A percentile compares a stretch with the other conserved stretches of the same genome.
phyloP scores from a whole-genome alignment of 352 stramenopile species.

The Pythium aphanidermatum region DNA sequence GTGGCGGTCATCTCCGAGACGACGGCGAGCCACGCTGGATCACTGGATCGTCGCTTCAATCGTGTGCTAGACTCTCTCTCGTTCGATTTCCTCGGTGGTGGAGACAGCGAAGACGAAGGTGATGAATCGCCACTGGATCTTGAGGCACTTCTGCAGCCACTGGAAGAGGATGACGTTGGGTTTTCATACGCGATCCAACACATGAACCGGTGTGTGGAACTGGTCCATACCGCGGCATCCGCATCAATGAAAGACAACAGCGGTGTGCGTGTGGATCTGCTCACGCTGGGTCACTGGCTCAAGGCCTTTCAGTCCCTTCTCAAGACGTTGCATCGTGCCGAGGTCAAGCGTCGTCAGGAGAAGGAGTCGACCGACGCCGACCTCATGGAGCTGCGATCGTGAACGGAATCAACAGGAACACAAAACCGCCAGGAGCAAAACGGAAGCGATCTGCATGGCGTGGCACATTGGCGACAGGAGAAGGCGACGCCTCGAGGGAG shows the following conservation, averaged over 20 bases:
- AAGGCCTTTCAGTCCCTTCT: constrained; percentile 49
- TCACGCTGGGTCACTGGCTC: constrained; percentile 54
- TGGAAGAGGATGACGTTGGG: constrained; percentile 53
- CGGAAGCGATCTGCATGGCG: too few species aligned
- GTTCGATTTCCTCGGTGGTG: constrained; percentile 22
- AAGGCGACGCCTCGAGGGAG: too few species aligned
- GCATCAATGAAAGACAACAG: constrained; percentile 27
- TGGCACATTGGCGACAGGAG: too few species aligned
- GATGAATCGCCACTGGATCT: constrained; percentile 21
- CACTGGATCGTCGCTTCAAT: constrained; percentile 30
- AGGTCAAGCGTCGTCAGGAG: constrained; percentile 42
- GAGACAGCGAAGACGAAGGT: constrained; percentile 17
- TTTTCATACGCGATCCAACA: constrained; percentile 51
- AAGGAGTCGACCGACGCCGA: constrained; percentile 6
- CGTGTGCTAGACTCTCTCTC: constrained; percentile 35
- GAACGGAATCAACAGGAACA: not conserved
- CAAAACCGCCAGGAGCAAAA: not conserved
- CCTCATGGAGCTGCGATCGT: constrained; percentile 12
- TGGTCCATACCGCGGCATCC: constrained; percentile 31
- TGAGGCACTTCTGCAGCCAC: constrained; percentile 30
- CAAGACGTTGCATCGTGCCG: constrained; percentile 52
- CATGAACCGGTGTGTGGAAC: constrained; percentile 50
- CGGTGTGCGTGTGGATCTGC: constrained; percentile 37
- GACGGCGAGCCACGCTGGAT: constrained; percentile 23
- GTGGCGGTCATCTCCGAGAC: constrained; percentile 49